Evolutionary conservation across 352 stramenopile species (phyloP).

Genomic region (Stephanocyclus meneghinianus): DNA sequence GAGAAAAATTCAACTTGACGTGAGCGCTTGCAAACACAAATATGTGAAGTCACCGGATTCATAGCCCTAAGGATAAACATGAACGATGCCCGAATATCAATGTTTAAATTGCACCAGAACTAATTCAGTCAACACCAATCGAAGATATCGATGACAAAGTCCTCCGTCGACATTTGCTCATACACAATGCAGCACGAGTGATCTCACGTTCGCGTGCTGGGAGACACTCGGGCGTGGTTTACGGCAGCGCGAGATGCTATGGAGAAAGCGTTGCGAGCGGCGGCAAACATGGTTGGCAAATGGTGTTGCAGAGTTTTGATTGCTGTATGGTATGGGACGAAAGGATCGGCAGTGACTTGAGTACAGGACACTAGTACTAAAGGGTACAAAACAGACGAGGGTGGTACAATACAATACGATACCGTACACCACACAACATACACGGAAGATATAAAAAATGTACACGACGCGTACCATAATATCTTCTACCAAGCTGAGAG

Average conservation of each 20-base stretch:
- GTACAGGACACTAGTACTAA: too few species aligned
- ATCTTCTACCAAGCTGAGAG: too few species aligned
- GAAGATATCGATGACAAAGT: background rate
- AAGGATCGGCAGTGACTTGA: too few species aligned
- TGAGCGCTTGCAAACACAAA: background rate
- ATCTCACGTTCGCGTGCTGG: constrained; percentile 46
- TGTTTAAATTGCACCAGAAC: background rate
- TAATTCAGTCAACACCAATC: background rate
- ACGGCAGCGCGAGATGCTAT: constrained; percentile 33
- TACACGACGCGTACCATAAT: too few species aligned
- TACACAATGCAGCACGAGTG: background rate
- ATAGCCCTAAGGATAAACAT: background rate
- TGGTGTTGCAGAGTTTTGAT: background rate
- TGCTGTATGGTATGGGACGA: background rate
- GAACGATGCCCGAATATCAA: too few species aligned
- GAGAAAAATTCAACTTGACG: background rate
- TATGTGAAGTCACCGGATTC: background rate
- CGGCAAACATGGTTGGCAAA: constrained; percentile 40
- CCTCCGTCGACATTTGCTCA: background rate
- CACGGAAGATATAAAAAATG: too few species aligned
- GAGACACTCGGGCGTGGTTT: constrained; percentile 35
- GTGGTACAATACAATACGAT: too few species aligned
- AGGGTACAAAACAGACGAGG: too few species aligned
- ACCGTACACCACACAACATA: too few species aligned
- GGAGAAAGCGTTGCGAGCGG: constrained; percentile 41